Conservation (phyloP, 768 basidiomycete species). For the Lyophyllum semitale region DNA sequence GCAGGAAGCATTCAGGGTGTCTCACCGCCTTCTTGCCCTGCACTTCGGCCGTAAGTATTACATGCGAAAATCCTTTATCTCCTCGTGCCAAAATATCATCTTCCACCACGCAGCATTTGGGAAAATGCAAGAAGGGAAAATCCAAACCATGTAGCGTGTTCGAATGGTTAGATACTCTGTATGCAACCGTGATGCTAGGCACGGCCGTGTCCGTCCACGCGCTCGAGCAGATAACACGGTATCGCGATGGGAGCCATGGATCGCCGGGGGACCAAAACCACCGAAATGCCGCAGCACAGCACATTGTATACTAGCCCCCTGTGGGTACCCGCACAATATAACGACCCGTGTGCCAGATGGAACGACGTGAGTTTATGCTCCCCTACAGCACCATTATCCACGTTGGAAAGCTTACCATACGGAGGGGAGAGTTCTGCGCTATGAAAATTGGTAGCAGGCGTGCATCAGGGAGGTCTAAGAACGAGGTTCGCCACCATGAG, state of each 20-base stretch:
- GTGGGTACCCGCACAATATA: too few species aligned
- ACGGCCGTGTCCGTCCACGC: neutral
- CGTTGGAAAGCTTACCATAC: too few species aligned
- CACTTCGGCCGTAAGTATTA: too few species aligned
- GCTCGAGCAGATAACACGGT: neutral
- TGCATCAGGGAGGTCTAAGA: neutral
- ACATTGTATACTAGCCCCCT: neutral
- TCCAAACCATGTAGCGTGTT: neutral
- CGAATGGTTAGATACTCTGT: neutral
- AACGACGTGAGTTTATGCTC: too few species aligned
- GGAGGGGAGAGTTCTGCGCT: neutral
- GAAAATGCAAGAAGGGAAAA: neutral
- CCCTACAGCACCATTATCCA: too few species aligned
- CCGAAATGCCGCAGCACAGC: neutral
- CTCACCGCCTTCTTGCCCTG: too few species aligned
- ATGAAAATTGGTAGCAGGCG: neutral
- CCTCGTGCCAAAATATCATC: too few species aligned
- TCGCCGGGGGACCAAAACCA: neutral
- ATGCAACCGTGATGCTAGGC: neutral
- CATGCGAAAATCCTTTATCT: too few species aligned
- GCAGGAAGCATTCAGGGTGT: neutral
- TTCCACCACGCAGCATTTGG: too few species aligned
- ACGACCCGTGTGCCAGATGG: too few species aligned
- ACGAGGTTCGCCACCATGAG: neutral
- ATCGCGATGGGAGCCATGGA: neutral